Evolutionary conservation across 208 protist species (phyloP), one percentile per base, ranked within the genome.

Genomic region (Trypanosoma lewisi): DNA sequence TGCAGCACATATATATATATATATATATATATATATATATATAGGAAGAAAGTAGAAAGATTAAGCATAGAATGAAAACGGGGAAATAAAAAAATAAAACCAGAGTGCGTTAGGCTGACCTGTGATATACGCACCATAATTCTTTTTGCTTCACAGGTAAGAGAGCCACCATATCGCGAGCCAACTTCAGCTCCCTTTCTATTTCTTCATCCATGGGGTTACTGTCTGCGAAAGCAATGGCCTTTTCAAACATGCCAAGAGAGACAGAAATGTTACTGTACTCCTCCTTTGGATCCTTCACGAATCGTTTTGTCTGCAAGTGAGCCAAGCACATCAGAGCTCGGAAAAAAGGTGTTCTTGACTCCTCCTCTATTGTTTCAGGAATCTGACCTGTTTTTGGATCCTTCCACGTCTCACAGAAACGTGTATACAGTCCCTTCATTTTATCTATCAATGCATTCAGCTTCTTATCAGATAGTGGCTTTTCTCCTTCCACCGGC

Each of bases 401-500:
- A 52, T 81, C 56, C 8, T 77, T 74, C 82, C 86, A 96, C 53
- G 85, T 92, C 49, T 89, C 79, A 42, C 73, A 84, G 72, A 96
- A 96, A n/a, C 75, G 67, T 19, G 66, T 55, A 70, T 85, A 94
- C 54, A 84, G 85, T 2, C 60, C 47, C 51, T 83, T 41, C 34
- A 77, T 75, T 48, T 73, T 80, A 33, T 57, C 55, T 52, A 87
- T 80, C 45, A 95, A 64, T 0, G 48, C 67, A 70, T 96, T 96
- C 63, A 91, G 73, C 9, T 71, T 68, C 37, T 67, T 71, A 58
- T 95, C 83, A 36, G 66, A 81, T 27, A 94, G 73, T 11, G 88
- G 82, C 55, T 75, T 85, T 34, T 89, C 86, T 25, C 72, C 74
- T 2, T 60, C 58, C 4, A 7, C 8, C 11, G 69, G 68, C 6